These are phyloP conservation scores for Vaccinium darrowii DNA, from an alignment of 148 eudicot species.

Conservation along the genomic window DNA sequence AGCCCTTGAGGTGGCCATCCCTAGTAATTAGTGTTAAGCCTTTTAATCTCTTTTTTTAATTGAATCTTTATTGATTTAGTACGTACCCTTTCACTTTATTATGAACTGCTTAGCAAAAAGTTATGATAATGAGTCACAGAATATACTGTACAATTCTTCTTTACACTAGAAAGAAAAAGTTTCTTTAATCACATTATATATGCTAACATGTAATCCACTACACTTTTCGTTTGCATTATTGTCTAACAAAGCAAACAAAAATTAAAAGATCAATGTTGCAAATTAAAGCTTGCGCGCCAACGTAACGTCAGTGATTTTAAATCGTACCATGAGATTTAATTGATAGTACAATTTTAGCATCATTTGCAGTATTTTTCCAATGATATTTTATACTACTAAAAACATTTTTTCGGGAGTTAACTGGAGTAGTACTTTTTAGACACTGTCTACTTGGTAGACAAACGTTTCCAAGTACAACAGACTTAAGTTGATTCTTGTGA, in stretches of 20 bases:
- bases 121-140: background rate
- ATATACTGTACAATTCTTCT: constrained; percentile 8
- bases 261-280: background rate
- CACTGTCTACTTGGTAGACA: background rate
- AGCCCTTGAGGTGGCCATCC: background rate
- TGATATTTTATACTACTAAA: too few species aligned
- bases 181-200: background rate
- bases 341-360: background rate
- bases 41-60: background rate
- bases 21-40: background rate
- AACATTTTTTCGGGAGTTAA: too few species aligned
- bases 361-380: too few species aligned
- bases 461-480: background rate
- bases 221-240: background rate
- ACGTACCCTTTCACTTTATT: background rate
- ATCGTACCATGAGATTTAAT: background rate
- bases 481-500: background rate
- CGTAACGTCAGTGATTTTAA: background rate
- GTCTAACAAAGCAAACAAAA: background rate
- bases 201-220: constrained; percentile 11
- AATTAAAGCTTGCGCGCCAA: background rate
- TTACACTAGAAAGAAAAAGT: background rate
- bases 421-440: background rate
- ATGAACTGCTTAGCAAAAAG: background rate
- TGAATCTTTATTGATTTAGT: background rate